Evolutionary conservation across 352 stramenopile species (phyloP), one percentile per base, ranked within the genome.

Genomic region (Elongisporangium anandrum): DNA sequence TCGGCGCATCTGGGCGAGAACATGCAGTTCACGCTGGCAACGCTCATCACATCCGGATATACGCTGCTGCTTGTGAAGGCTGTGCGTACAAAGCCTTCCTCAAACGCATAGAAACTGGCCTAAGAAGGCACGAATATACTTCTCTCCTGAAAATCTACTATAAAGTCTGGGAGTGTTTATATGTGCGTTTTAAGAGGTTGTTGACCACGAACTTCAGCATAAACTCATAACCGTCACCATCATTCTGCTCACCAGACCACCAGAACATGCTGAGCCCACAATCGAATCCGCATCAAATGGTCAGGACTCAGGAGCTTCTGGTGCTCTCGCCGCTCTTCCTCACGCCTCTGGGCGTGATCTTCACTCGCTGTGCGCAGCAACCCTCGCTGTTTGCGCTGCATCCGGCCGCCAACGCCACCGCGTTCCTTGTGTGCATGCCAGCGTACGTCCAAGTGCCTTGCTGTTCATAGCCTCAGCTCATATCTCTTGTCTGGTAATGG

Each of bases 331-430:
- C 66, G 63, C 63, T 91, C 48, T 88, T 91, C 68, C 61, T 87
- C 26, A 59, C 74, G 29, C 81, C 81, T 2, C 79, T 69, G 38
- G 64, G 39, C n/a, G 56, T 57, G 17, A 77, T 91, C 29, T 53
- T 86, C 51, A 63, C 72, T 60, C 75, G 79, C 50, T 86, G 73
- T 38, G 52, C 70, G 34, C 64, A 57, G 23, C 68, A 85, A 34
- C 64, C 63, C 16, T 83, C 81, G 16, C 57, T 85, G 15, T 84
- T 91, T 23, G 69, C 77, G 17, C 52, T 88, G 20, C 81, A 91
- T 38, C 67, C 81, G 17, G 73, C 73, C 3, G 39, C 78, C 2
- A 91, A 89, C 21, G 65, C 73, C 15, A 23, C 87, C 52, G 73
- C 77, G 17, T 70, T 74, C 21, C 69, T 88, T 6, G 26, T 88